A percentile compares a stretch with the other conserved stretches of the same genome.
These are phyloP conservation scores for Pseudomonodictys pantanalensis DNA, from an alignment of 495 filamentous ascomycete genomes.

Conservation along the genomic window DNA sequence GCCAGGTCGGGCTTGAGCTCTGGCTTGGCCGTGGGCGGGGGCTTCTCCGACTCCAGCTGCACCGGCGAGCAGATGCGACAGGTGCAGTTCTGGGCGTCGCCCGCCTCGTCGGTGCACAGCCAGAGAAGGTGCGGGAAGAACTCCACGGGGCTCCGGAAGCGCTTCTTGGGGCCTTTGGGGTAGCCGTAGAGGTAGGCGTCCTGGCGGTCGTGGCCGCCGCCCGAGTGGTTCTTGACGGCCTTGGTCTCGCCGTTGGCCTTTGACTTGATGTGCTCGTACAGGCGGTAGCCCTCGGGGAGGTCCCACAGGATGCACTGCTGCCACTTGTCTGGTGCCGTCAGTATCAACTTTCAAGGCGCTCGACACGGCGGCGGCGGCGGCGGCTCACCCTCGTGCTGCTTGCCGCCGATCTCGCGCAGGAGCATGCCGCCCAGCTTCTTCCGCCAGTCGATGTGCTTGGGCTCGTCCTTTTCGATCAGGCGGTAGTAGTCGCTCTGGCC, in stretches of 20 bases:
- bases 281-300: conserved; percentile 56
- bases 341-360: neutral
- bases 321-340: conserved; percentile 40
- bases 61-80: conserved; percentile 55
- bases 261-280: conserved; percentile 57
- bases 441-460: conserved; percentile 54
- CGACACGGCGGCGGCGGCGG: too few species aligned
- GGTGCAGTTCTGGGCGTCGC: conserved; percentile 56
- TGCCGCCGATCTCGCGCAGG: conserved; percentile 43
- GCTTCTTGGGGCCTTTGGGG: conserved; percentile 56
- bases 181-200: conserved; percentile 65
- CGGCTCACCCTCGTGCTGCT: conserved; percentile 37
- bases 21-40: conserved; percentile 24
- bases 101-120: conserved; percentile 52
- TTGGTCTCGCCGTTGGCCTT: conserved; percentile 42
- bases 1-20: conserved; percentile 26
- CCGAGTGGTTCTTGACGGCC: conserved; percentile 42
- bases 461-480: conserved; percentile 41
- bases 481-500: conserved; percentile 52
- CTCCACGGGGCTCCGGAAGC: conserved; percentile 57
- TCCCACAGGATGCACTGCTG: conserved; percentile 49
- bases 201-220: conserved; percentile 46
- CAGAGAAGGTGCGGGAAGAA: conserved; percentile 63
- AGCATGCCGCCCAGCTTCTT: conserved; percentile 55
- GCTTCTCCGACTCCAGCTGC: conserved; percentile 40